Base-by-base conservation (phyloP, 2,329 filamentous ascomycete species). In the Microdochium paspali region DNA sequence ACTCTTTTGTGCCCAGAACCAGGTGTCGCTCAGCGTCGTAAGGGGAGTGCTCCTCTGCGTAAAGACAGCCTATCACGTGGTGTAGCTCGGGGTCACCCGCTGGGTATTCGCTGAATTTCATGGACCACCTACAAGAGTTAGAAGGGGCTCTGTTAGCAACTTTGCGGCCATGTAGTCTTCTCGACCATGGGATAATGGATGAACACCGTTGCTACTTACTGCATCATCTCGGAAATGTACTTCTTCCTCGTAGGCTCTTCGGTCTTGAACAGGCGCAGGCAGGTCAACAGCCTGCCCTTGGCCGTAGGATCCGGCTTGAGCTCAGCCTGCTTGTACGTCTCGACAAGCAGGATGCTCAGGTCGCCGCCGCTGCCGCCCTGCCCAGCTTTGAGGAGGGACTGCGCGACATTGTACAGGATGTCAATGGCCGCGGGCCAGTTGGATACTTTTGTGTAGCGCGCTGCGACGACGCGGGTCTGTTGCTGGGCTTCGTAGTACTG, bases 401-500 rank as follows among this genome's bases (percentile, higher is more conserved):
- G 83, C 1, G 91, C 85, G 52, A 95, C 93, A 54, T 79, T 85
- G 65, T 80, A 84, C 54, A 98, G 78, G 54, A 97, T 85, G 56
- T 95, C 87, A 63, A 90, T 84, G 44, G 94, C 93, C 12, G 89
- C 85, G 56, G 76, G 66, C 78, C 87, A 96, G 76, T 91, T 91
- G 51, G 79, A 73, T 40, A 85, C 77, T 72, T 97, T 97, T 65
- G 91, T 82, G 71, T 98, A 95, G 49, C 94, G 90, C 32, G 89
- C 85, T 51, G 90, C 90, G 56, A 96, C 91, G 47, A 96, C 90
- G 53, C 93, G 89, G 55, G 95, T 88, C 73, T 98, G 93, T 68
- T 98, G 93, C 70, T 97, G 91, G 49, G 93, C 93, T 77, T 98
- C 93, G 73, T 98, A 98, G 76, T 82, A 96, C 64, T 93, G 85